Base-by-base conservation (phyloP, 805 yeast genomes). In the Yarrowia sp. region DNA sequence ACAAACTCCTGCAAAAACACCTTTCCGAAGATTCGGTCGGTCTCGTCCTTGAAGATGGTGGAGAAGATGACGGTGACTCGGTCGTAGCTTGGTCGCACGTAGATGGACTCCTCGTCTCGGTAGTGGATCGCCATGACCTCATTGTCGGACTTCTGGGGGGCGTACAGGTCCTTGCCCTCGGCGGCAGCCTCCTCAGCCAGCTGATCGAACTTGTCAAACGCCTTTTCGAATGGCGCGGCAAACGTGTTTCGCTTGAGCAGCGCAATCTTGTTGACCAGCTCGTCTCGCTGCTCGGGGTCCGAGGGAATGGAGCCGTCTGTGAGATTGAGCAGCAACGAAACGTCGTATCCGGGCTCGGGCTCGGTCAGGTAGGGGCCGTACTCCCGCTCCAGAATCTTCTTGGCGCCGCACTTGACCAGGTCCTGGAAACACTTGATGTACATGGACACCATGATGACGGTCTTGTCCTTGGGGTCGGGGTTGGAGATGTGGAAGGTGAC, bases 1-100 rank as follows among this genome's bases (percentile, higher is more conserved):
- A 92, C 97, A 77, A 93, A 93, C 79, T 93, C 97, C 71, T 79
- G 79, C 69, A 79, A 65, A 47, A 74, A 75, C 69, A 76, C 76
- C 55, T 72, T 74, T 44, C 80, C 80, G 43, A 79, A 75, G 14
- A 77, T 75, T 76, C 91, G 92, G 79, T 95, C 99, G 3, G 98
- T 95, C 78, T 95, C 98, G 79, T 95, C 99, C 76, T 91, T 89
- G 84, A 95, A 95, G 30, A 92, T 83, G 4, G 98, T 95, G 60
- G 97, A 91, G 79, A 95, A 95, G 56, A 95, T 90, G 46, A 94
- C 98, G 0, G 99, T 95, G 66, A 95, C 97, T 78, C 99, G 88
- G 79, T 95, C 99, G 76, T 89, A 91, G 40, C 96, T 87, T 5
- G 99, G 97, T 77, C 89, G 88, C 75, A 95, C 87, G 77, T 86